Evolutionary conservation across 1,284 basidiomycete species (phyloP), one percentile per base, ranked within the genome.

Genomic region (Athelia psychrophila): DNA sequence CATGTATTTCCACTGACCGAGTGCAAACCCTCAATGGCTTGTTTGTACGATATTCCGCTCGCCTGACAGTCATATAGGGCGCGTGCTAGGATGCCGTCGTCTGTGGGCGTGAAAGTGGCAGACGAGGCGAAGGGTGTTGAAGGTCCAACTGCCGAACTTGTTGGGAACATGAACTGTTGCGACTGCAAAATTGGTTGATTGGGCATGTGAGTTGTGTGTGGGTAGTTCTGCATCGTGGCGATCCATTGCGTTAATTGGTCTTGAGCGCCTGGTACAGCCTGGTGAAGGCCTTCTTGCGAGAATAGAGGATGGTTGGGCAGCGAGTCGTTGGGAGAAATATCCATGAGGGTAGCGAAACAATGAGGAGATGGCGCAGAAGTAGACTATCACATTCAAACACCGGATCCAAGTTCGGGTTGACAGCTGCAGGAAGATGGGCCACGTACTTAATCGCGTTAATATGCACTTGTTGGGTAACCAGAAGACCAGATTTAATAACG

Each of bases 41-140:
- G 69, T 54, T 67, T 72, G 53, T 74, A 74, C 10, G 71, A 72
- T 56, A 60, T 64, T 1, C 70, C 69, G 18, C 64, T 61, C 45
- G 57, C 59, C 51, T 60, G 63, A 22, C 69, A 66, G 20, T 70
- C 66, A 47, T 60, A 55, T 38, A 75, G 62, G 0, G 76, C 73
- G 55, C 75, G 73, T 8, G 83, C 68, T 15, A 86, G 72, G 10
- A 77, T 61, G 10, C 74, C 72, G 51, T 86, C 83, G 59, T 87
- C 84, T 19, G 72, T 66, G 40, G 58, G 60, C 38, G 38, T 30
- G 27, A 30, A 30, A 42, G 20, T n/a, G n/a, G 38, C n/a, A n/a
- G 20, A n/a, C n/a, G 6, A 16, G n/a, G 5, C 6, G n/a, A n/a
- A 42, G 9, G n/a, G n/a, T 42, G 6, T 16, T n/a, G 38, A 42